Evolutionary conservation across 352 stramenopile species (phyloP).

Genomic region (Phytopythium oedochilum): DNA sequence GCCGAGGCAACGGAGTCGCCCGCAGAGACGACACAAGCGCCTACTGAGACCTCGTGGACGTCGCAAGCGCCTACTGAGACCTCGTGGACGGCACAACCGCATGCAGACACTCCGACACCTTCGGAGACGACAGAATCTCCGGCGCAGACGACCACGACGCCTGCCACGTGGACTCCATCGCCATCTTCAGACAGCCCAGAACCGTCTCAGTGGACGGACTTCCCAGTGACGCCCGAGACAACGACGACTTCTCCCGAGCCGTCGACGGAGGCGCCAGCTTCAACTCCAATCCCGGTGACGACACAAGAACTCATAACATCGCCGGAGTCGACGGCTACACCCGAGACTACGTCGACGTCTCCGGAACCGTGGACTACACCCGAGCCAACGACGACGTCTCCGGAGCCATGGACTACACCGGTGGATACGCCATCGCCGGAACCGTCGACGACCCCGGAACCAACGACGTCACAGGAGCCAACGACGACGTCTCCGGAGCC

Average conservation of each 20-base stretch:
- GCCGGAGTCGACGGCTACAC: neutral
- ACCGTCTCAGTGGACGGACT: neutral
- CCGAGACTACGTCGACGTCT: neutral
- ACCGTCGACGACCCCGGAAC: neutral
- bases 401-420: neutral
- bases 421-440: neutral
- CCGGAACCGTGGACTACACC: neutral
- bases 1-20: neutral
- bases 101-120: neutral
- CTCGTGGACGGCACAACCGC: neutral
- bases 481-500: slow-evolving; percentile 4
- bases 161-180: neutral
- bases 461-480: neutral
- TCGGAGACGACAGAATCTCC: neutral
- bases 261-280: neutral
- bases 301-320: neutral
- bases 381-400: neutral
- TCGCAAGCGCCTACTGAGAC: neutral
- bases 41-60: neutral
- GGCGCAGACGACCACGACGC: neutral
- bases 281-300: neutral
- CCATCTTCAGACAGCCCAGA: neutral
- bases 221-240: neutral
- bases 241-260: neutral
- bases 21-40: neutral